Base-by-base conservation (phyloP, 768 basidiomycete species). In the Phylloporus sp. region DNA sequence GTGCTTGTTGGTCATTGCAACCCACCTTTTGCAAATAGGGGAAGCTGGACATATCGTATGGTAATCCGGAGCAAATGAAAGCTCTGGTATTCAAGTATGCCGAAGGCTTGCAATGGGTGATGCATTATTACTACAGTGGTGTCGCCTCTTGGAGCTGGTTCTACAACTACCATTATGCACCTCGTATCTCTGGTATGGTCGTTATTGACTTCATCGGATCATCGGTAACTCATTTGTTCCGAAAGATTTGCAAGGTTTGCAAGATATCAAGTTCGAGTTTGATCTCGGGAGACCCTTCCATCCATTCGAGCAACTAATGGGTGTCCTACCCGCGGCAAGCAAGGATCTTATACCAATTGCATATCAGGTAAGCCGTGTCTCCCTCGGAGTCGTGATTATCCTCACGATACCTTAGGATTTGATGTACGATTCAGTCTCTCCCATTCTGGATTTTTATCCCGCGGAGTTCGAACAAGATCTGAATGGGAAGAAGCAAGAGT, bases 101-200 rank as follows among this genome's bases (percentile, higher is more conserved):
- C 15, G 90, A 98, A 62, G 96, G 96, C 1, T 68, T 99, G 51
- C 96, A 99, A 61, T 98, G 95, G 96, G 92, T 98, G 26, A 89
- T 99, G 86, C 88, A 92, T 62, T 99, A 99, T 66, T 99, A 99
- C 65, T 98, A 97, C 65, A 81, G 87, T 52, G 96, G 96, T 6
- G 93, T 98, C 15, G 88, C 92, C 6, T 94, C 91, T 14, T 99
- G 96, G 96, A 80, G 90, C 18, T 98, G 96, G 96, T 99, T 95
- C 72, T 98, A 98, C 69, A 73, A 94, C 65, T 98, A 97, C 64
- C 95, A 99, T 63, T 99, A 94, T 64, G 88, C 96, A 0, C 96
- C 96, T 18, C 82, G 93, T 23, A 97, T 98, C 45, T 91, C 92
- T 17, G 95, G 95, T 94, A 57, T 43, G 76, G 61, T 14, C 6